Evolutionary conservation across 2,329 filamentous ascomycete genomes (phyloP).

Genomic region (Cladobotryum mycophilum): DNA sequence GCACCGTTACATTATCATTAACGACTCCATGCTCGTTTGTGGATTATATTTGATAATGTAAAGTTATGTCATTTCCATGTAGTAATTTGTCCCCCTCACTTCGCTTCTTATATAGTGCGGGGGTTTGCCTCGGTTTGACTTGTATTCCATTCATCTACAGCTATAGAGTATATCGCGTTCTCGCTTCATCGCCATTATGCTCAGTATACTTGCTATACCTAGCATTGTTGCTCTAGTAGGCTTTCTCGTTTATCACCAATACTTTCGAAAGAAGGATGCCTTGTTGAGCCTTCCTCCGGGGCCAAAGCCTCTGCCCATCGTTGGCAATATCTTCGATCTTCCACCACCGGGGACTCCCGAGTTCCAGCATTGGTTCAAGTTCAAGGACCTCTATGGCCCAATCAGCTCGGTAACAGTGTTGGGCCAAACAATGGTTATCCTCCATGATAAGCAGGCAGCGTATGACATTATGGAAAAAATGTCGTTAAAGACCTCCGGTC

Average conservation of each 20-base stretch:
- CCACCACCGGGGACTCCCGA: constrained; percentile 28
- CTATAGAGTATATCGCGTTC: too few relatives aligned
- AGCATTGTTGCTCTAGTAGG: background rate
- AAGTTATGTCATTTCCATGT: too few relatives aligned
- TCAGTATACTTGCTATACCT: too few relatives aligned
- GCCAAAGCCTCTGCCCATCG: constrained; percentile 30
- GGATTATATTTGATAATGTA: too few relatives aligned
- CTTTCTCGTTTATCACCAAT: background rate
- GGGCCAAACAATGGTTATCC: background rate
- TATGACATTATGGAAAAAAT: background rate
- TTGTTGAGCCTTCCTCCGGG: constrained; percentile 17
- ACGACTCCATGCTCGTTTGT: too few relatives aligned
- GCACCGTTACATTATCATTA: too few relatives aligned
- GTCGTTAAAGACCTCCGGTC: constrained; percentile 1
- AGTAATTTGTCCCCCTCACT: too few relatives aligned
- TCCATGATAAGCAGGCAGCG: constrained; percentile 1
- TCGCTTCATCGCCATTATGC: too few relatives aligned
- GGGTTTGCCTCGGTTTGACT: too few relatives aligned
- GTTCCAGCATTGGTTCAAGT: constrained; percentile 29
- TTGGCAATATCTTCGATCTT: constrained; percentile 42
- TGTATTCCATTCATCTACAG: too few relatives aligned
- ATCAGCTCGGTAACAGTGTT: constrained; percentile 3
- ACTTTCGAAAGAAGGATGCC: background rate
- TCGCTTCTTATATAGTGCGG: too few relatives aligned
- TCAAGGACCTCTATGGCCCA: constrained; percentile 25